Evolutionary conservation across 805 yeast genomes (phyloP).

Genomic region (Scheffersomyces ergatensis): DNA sequence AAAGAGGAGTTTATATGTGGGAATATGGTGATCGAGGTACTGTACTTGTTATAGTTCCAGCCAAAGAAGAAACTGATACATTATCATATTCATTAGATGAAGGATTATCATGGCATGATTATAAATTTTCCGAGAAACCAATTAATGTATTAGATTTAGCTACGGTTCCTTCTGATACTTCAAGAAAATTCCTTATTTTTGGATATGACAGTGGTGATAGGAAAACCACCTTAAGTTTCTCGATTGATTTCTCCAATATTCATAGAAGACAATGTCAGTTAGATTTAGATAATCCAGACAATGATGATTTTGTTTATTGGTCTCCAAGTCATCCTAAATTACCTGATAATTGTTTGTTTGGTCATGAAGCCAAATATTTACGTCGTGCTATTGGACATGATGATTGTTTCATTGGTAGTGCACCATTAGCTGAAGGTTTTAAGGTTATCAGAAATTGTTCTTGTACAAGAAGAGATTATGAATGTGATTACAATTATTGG

Average conservation of each 20-base stretch:
- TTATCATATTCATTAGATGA: slow-evolving; percentile 71
- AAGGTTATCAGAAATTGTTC: slow-evolving; percentile 64
- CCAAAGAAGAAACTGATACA: slow-evolving; percentile 53
- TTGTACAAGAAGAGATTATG: slow-evolving; percentile 84
- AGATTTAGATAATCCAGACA: slow-evolving; percentile 38
- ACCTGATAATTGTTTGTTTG: slow-evolving; percentile 40
- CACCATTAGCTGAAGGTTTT: slow-evolving; percentile 55
- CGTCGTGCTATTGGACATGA: slow-evolving; percentile 42
- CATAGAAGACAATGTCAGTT: slow-evolving; percentile 40
- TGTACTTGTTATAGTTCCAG: slow-evolving; percentile 68
- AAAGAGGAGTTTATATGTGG: slow-evolving; percentile 80
- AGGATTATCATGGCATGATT: slow-evolving; percentile 74
- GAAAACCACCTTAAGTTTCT: slow-evolving; percentile 38
- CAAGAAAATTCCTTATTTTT: slow-evolving; percentile 71
- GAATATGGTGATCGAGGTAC: slow-evolving; percentile 96
- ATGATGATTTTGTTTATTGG: slow-evolving; percentile 44
- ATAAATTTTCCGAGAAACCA: slow-evolving; percentile 55
- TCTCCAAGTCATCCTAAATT: slow-evolving; percentile 35
- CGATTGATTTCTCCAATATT: slow-evolving; percentile 36
- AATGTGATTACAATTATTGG: slow-evolving; percentile 86
- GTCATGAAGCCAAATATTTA: slow-evolving; percentile 40
- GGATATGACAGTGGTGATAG: slow-evolving; percentile 39
- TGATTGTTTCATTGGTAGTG: slow-evolving; percentile 71
- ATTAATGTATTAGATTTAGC: slow-evolving; percentile 69
- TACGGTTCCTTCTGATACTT: slow-evolving; percentile 90